These are phyloP conservation scores for Populus hybrid DNA, from an alignment of 441 rosid genomes.

Conservation along the genomic window DNA sequence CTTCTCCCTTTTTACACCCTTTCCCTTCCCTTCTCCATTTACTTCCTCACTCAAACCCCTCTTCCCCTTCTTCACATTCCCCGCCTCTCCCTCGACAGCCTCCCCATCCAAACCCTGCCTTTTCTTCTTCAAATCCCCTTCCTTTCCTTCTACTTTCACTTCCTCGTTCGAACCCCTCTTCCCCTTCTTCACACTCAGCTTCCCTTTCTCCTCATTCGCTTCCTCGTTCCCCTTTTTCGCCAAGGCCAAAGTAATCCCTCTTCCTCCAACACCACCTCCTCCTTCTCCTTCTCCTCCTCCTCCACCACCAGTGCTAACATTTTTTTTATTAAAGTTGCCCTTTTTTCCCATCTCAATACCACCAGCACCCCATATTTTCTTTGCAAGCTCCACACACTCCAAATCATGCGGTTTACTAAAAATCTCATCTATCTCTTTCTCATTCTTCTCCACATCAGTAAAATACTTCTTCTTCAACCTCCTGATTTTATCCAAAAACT, in stretches of 20 bases:
- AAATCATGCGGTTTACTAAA: constrained; percentile 41
- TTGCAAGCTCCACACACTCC: constrained; percentile 32
- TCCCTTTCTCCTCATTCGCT: background rate
- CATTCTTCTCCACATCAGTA: constrained; percentile 25
- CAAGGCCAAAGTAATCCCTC: constrained; percentile 22
- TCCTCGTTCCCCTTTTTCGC: background rate
- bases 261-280: background rate
- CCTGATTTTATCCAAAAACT: constrained; percentile 41
- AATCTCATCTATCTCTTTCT: constrained; percentile 26
- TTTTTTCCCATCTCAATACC: background rate
- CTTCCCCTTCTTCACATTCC: background rate
- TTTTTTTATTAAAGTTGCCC: constrained; percentile 6
- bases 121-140: background rate
- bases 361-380: constrained; percentile 38
- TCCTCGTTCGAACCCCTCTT: background rate
- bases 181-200: background rate
- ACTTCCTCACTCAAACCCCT: background rate
- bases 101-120: background rate
- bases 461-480: constrained; percentile 41
- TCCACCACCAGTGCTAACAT: background rate
- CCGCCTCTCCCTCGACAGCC: background rate
- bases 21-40: constrained; percentile 4
- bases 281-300: background rate
- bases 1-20: background rate
- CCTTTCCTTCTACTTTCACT: constrained; percentile 1